Evolutionary conservation across 768 basidiomycete species (phyloP).

Genomic region (Daedaleopsis nitida): DNA sequence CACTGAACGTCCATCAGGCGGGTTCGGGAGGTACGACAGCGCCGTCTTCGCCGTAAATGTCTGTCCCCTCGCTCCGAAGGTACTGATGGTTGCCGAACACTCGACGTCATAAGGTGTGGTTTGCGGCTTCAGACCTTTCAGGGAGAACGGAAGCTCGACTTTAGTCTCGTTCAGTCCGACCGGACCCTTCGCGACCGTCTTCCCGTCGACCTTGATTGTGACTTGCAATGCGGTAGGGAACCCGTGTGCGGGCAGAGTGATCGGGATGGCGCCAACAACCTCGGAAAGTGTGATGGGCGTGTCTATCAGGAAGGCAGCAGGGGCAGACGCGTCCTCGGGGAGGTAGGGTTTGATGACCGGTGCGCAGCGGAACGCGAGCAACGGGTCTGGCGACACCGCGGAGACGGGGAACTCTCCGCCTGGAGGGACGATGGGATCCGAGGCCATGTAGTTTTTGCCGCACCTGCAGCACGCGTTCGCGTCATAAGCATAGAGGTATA

Average conservation of each 20-base stretch:
- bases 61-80: slow-evolving; percentile 23
- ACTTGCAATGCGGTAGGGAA: slow-evolving; percentile 25
- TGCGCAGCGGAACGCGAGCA: slow-evolving; percentile 48
- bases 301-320: slow-evolving; percentile 40
- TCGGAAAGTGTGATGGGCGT: slow-evolving; percentile 38
- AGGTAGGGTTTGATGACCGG: slow-evolving; percentile 52
- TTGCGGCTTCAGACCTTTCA: slow-evolving; percentile 33
- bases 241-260: slow-evolving; percentile 26
- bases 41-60: slow-evolving; percentile 34
- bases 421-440: slow-evolving; percentile 43
- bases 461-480: slow-evolving; percentile 38
- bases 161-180: slow-evolving; percentile 43
- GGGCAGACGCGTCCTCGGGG: slow-evolving; percentile 37
- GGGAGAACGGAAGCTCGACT: slow-evolving; percentile 36
- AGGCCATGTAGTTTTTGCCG: slow-evolving; percentile 49
- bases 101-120: slow-evolving; percentile 33
- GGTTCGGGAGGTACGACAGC: slow-evolving; percentile 45
- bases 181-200: slow-evolving; percentile 24
- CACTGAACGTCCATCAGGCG: slow-evolving; percentile 38
- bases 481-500: not conserved
- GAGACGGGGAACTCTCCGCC: slow-evolving; percentile 48
- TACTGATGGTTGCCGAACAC: slow-evolving; percentile 36
- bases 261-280: slow-evolving; percentile 36
- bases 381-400: slow-evolving; percentile 34
- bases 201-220: slow-evolving; percentile 33